phyloP scores from a whole-genome alignment of 495 filamentous ascomycete genomes.

The Friedmanniomyces endolithicus region DNA sequence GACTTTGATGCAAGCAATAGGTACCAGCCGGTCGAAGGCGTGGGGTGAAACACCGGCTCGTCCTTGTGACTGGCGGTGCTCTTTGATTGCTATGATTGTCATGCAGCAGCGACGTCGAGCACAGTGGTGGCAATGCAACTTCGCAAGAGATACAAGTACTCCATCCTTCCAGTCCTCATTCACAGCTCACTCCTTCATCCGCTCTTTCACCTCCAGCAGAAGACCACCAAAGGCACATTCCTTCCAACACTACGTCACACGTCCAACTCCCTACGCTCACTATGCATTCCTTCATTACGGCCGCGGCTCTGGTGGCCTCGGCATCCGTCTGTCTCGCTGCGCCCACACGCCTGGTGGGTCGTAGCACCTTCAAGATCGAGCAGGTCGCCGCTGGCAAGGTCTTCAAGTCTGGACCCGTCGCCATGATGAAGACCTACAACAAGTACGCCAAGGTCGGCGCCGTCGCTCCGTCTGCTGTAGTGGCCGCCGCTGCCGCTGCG shows the following conservation, averaged over 20 bases:
- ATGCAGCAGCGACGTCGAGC: not conserved
- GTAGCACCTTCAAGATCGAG: conserved; percentile 17
- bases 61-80: conserved; percentile 3
- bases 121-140: not conserved
- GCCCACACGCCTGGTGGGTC: conserved; percentile 6
- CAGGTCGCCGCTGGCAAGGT: conserved; percentile 20
- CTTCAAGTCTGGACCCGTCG: conserved; percentile 11
- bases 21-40: not conserved
- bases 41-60: not conserved
- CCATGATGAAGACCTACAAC: conserved; percentile 20
- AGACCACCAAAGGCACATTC: not conserved
- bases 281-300: conserved; percentile 15
- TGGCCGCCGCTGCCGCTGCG: conserved; percentile 14
- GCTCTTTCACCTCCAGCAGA: not conserved
- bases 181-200: not conserved
- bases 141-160: not conserved
- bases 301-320: conserved; percentile 17
- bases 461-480: conserved; percentile 9
- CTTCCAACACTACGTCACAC: not conserved
- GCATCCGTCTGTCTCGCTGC: conserved; percentile 15
- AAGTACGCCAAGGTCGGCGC: conserved; percentile 19
- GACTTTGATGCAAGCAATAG: not conserved
- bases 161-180: not conserved
- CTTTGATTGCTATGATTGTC: conserved; percentile 7
- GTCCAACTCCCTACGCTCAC: conserved; percentile 1